A percentile compares a stretch with the other conserved stretches of the same genome.
Conservation (phyloP, 768 basidiomycete species). For the Pholiota microspora region DNA sequence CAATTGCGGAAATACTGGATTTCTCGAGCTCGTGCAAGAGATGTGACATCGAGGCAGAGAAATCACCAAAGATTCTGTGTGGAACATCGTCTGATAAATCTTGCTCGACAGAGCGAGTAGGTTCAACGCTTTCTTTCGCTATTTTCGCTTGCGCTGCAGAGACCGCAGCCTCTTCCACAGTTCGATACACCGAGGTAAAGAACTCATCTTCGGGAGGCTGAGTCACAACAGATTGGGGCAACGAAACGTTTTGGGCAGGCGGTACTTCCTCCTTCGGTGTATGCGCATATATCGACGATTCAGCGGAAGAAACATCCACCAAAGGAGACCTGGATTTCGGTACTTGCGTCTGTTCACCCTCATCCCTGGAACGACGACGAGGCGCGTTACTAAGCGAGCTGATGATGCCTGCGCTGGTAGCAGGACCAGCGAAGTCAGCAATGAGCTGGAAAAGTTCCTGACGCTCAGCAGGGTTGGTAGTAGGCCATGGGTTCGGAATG, state of each 20-base stretch:
- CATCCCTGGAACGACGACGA: background rate
- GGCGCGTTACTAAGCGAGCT: slow-evolving; percentile 1
- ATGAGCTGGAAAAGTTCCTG: slow-evolving; percentile 22
- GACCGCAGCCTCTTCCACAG: background rate
- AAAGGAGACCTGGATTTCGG: background rate
- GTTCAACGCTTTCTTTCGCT: too few species aligned
- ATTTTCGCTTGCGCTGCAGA: too few species aligned
- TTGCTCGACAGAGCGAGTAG: background rate
- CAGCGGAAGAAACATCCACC: slow-evolving; percentile 1
- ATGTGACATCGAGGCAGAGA: slow-evolving; percentile 6
- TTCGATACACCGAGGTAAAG: background rate
- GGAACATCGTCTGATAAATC: too few species aligned
- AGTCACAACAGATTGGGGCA: background rate
- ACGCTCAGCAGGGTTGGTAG: slow-evolving; percentile 18
- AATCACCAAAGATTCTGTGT: slow-evolving; percentile 6
- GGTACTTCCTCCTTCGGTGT: background rate
- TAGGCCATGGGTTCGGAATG: slow-evolving; percentile 21
- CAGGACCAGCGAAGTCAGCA: slow-evolving; percentile 14
- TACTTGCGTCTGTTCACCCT: background rate
- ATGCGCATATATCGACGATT: slow-evolving; percentile 1
- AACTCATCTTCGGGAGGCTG: slow-evolving; percentile 1
- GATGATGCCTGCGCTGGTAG: slow-evolving; percentile 2
- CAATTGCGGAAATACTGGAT: background rate
- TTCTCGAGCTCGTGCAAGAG: slow-evolving; percentile 14
- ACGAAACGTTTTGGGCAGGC: background rate